A percentile compares a stretch with the other conserved stretches of the same genome.
Conservation (phyloP, 345 rosid species). For the Salix exigua region DNA sequence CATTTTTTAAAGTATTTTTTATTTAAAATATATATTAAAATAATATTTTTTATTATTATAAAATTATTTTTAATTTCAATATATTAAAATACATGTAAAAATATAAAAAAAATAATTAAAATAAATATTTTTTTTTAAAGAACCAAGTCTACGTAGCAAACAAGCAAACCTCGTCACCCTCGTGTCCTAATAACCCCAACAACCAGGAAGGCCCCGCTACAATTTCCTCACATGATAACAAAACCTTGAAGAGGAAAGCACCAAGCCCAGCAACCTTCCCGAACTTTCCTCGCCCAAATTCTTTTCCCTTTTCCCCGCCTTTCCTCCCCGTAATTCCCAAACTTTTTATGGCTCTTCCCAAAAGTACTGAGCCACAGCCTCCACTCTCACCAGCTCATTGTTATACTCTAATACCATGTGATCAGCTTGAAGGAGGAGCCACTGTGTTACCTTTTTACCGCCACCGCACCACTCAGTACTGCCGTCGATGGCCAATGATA, state of each 20-base stretch:
- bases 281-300: conserved; percentile 10
- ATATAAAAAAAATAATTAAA: no score
- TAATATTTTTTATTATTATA: no score
- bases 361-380: neutral
- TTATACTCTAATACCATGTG: conserved; percentile 21
- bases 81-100: no score
- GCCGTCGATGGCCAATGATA: conserved; percentile 23
- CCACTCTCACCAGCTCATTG: conserved; percentile 11
- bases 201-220: conserved; percentile 11
- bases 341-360: conserved; percentile 15
- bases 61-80: no score
- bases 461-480: neutral
- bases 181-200: neutral
- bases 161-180: neutral
- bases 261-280: conserved; percentile 21
- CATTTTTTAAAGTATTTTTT: no score
- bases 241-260: conserved; percentile 10
- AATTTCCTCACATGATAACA: conserved; percentile 8
- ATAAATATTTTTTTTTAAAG: no score
- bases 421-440: conserved; percentile 27
- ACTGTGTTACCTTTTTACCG: conserved; percentile 18
- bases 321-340: conserved; percentile 13
- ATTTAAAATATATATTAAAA: no score
- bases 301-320: conserved; percentile 5
- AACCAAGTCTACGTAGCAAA: neutral